These are phyloP conservation scores for Paraurostyla sp. DNA, from an alignment of 73 alveolate genomes.

Conservation along the genomic window DNA sequence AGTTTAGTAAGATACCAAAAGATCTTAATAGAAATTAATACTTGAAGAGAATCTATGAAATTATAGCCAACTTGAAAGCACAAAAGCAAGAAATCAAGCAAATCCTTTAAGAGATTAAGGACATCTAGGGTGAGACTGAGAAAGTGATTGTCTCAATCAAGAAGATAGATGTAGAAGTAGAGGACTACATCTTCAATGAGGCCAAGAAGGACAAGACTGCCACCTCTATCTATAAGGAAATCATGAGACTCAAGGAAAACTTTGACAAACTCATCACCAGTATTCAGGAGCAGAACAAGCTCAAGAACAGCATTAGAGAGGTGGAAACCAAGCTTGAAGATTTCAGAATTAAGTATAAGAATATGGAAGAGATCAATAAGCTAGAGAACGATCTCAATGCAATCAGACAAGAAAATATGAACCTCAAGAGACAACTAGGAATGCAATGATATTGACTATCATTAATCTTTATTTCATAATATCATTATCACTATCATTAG, in stretches of 20 bases:
- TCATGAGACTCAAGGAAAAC: conserved; percentile 67
- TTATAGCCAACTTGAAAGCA: conserved; percentile 69
- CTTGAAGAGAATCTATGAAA: conserved; percentile 75
- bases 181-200: conserved; percentile 70
- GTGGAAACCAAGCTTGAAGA: conserved; percentile 65
- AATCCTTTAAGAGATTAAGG: conserved; percentile 55
- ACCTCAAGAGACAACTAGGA: conserved; percentile 49
- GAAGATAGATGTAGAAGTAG: conserved; percentile 69
- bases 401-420: conserved; percentile 62
- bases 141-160: conserved; percentile 44
- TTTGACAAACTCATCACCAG: conserved; percentile 63
- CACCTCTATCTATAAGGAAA: conserved; percentile 69
- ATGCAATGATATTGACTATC: too few species aligned
- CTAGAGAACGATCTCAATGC: conserved; percentile 63
- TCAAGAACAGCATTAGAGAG: conserved; percentile 69
- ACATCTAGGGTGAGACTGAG: conserved; percentile 62
- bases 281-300: conserved; percentile 70
- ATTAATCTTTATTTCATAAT: too few species aligned
- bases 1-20: conserved; percentile 70
- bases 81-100: conserved; percentile 62
- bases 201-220: conserved; percentile 77
- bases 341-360: conserved; percentile 69
- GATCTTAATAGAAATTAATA: conserved; percentile 75
- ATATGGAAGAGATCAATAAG: conserved; percentile 56
- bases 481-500: too few species aligned